Percentiles rank a stretch among this genome's conserved stretches.
Conservation (phyloP, 2,329 filamentous ascomycete species). For the Podosphaera xanthii region DNA sequence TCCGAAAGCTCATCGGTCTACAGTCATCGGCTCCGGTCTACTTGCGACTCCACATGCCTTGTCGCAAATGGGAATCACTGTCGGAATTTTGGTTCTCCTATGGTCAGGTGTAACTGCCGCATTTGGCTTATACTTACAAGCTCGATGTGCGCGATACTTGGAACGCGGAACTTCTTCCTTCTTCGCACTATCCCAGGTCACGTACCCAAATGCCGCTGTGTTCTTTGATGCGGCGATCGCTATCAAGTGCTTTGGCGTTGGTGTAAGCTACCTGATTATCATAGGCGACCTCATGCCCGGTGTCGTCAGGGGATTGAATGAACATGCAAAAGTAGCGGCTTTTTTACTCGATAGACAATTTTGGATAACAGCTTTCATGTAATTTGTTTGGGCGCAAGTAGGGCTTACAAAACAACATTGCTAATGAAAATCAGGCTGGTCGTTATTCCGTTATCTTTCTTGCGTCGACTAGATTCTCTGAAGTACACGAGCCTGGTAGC, state of each 20-base stretch:
- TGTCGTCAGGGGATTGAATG: constrained; percentile 62
- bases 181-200: constrained; percentile 90
- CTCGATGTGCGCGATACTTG: constrained; percentile 77
- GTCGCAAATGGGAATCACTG: constrained; percentile 80
- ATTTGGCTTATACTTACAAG: constrained; percentile 87
- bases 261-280: constrained; percentile 93
- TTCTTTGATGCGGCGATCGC: constrained; percentile 91
- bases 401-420: no score
- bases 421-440: constrained; percentile 34
- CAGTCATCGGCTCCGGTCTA: constrained; percentile 81
- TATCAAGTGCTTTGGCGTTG: constrained; percentile 94
- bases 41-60: constrained; percentile 84
- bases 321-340: constrained; percentile 34
- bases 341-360: constrained; percentile 82
- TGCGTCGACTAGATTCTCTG: constrained; percentile 76
- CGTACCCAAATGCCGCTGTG: constrained; percentile 87
- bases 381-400: constrained; percentile 2
- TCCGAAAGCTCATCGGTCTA: constrained; percentile 4
- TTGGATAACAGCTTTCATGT: constrained; percentile 97
- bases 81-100: constrained; percentile 63
- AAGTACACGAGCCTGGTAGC: constrained; percentile 93
- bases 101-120: constrained; percentile 80
- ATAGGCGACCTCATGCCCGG: constrained; percentile 97
- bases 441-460: constrained; percentile 82
- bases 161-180: constrained; percentile 78